These are phyloP conservation scores for Lactarius deliciosus DNA, from an alignment of 768 basidiomycete genomes.

Conservation along the genomic window DNA sequence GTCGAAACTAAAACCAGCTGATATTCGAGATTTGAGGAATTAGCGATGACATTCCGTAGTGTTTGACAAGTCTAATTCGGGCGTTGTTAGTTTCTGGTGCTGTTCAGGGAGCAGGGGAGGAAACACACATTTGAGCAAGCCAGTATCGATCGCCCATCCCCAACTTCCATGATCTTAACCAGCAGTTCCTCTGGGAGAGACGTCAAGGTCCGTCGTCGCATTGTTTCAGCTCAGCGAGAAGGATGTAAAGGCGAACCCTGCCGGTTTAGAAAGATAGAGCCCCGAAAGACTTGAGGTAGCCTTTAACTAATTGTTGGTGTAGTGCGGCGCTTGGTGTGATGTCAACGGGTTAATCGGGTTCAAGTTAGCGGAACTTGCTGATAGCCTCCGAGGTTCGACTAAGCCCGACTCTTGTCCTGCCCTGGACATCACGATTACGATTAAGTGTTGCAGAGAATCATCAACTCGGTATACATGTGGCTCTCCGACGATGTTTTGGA, in stretches of 20 bases:
- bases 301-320: neutral
- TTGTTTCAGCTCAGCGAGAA: neutral
- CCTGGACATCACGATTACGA: neutral
- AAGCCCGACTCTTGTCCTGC: neutral
- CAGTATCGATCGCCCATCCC: neutral
- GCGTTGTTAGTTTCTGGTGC: neutral
- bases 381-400: neutral
- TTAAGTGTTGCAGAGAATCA: neutral
- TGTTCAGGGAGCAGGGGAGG: neutral
- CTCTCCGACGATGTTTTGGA: neutral
- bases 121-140: neutral
- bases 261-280: neutral
- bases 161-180: neutral
- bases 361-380: neutral
- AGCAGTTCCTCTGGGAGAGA: conserved; percentile 2
- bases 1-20: neutral
- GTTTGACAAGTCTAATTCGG: neutral
- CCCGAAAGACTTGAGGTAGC: neutral
- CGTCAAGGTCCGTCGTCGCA: neutral
- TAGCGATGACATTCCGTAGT: neutral
- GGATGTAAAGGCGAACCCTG: neutral
- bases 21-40: neutral
- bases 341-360: neutral
- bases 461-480: neutral
- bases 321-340: neutral